Conservation (phyloP, 73 alveolate species). For the Paramecium pentaurelia region DNA sequence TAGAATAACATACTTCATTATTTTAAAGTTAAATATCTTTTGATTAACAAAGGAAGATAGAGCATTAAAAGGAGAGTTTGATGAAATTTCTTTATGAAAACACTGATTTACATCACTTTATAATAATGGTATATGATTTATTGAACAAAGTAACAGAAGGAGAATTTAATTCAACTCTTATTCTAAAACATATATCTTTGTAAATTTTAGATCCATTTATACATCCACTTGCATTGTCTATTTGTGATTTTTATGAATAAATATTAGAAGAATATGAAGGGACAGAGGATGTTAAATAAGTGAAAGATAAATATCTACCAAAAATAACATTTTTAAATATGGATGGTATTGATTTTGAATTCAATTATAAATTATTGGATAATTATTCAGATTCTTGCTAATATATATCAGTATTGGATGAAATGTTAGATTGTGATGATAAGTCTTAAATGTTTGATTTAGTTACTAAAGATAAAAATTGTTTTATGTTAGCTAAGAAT, state of each 20-base stretch:
- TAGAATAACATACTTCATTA: constrained; percentile 1
- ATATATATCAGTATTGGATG: constrained; percentile 13
- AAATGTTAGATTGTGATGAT: constrained; percentile 10
- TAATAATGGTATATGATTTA: constrained; percentile 35
- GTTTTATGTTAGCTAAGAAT: neutral
- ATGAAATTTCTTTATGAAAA: neutral
- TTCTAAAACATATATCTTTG: neutral
- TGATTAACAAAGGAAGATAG: neutral
- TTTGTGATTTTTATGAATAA: constrained; percentile 42
- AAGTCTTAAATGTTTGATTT: constrained; percentile 7
- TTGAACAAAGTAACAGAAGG: constrained; percentile 46
- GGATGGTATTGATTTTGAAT: constrained; percentile 42
- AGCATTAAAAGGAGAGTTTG: neutral
- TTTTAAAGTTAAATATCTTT: neutral
- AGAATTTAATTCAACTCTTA: constrained; percentile 19
- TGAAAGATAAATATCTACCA: neutral
- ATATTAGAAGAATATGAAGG: neutral
- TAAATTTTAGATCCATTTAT: constrained; percentile 36
- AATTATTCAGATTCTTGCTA: neutral
- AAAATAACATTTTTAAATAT: constrained; percentile 18
- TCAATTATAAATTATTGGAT: constrained; percentile 14
- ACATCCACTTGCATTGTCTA: constrained; percentile 13
- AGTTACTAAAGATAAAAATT: neutral
- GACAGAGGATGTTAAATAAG: neutral
- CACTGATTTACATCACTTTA: neutral